phyloP scores from a whole-genome alignment of 2,329 filamentous ascomycete species.

The Byssoonygena ceratinophila region DNA sequence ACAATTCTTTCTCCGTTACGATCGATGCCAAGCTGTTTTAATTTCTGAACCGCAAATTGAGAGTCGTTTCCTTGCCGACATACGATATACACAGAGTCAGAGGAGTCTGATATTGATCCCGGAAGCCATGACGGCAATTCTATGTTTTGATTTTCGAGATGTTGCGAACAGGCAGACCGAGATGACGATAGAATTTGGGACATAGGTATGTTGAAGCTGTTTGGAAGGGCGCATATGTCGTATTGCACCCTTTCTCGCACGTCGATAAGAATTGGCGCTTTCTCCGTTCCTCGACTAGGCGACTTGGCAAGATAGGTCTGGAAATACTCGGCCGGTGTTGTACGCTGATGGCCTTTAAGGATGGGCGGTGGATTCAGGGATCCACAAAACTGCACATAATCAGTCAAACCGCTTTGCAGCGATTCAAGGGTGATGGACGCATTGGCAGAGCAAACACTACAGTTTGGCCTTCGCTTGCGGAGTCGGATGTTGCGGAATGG shows the following conservation, averaged over 20 bases:
- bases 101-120: background rate
- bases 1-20: constrained; percentile 27
- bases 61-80: constrained; percentile 43
- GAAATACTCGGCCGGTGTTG: constrained; percentile 54
- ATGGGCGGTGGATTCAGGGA: constrained; percentile 45
- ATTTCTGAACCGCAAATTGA: constrained; percentile 34
- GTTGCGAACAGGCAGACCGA: background rate
- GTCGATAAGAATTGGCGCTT: constrained; percentile 58
- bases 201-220: constrained; percentile 54
- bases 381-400: constrained; percentile 84
- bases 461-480: constrained; percentile 56
- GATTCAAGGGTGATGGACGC: constrained; percentile 53
- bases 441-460: constrained; percentile 62
- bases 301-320: constrained; percentile 10
- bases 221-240: constrained; percentile 63
- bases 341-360: constrained; percentile 54
- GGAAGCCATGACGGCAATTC: constrained; percentile 1
- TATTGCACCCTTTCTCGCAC: constrained; percentile 79
- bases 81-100: constrained; percentile 33
- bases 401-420: constrained; percentile 55
- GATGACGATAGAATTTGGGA: constrained; percentile 31
- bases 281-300: background rate
- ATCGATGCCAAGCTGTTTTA: constrained; percentile 33
- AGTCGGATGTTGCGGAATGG: constrained; percentile 66
- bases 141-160: background rate